Evolutionary conservation across 1,284 basidiomycete species (phyloP).

Genomic region (Lignosus rhinocerotis): DNA sequence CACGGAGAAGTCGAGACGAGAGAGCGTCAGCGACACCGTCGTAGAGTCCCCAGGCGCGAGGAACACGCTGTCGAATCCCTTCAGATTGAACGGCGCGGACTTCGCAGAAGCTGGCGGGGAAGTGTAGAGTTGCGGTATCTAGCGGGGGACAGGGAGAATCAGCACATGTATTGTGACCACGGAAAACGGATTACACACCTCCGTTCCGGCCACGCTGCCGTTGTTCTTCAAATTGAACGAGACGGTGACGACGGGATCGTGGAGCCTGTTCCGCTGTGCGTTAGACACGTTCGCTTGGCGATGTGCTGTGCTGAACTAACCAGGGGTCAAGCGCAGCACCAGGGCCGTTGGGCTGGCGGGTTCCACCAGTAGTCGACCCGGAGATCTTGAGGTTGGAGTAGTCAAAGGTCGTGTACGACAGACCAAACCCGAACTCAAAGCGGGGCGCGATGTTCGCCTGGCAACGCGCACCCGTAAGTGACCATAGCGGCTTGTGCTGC

Average conservation of each 20-base stretch:
- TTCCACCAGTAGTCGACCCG: conserved; percentile 33
- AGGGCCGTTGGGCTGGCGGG: conserved; percentile 28
- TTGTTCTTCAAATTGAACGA: conserved; percentile 37
- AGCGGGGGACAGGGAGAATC: background rate
- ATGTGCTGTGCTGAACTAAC: conserved; percentile 12
- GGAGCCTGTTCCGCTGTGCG: conserved; percentile 23
- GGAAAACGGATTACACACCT: conserved; percentile 24
- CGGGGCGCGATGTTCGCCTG: conserved; percentile 34
- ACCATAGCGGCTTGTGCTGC: background rate
- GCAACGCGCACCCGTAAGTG: too few species aligned
- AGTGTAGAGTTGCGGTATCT: conserved; percentile 68
- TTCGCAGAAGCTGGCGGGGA: conserved; percentile 55
- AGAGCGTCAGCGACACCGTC: conserved; percentile 52
- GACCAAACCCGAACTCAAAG: conserved; percentile 54
- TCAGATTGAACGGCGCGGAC: conserved; percentile 62
- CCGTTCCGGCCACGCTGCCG: conserved; percentile 35
- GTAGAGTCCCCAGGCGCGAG: conserved; percentile 47
- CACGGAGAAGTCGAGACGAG: conserved; percentile 54
- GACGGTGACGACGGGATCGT: conserved; percentile 33
- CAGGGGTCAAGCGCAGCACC: conserved; percentile 34
- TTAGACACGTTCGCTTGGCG: background rate
- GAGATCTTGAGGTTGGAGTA: conserved; percentile 33
- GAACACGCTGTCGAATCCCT: conserved; percentile 64
- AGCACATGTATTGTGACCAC: background rate
- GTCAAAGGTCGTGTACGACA: conserved; percentile 62